These are phyloP conservation scores for Rhypophila decipiens DNA, from an alignment of 495 filamentous ascomycete species.

Conservation along the genomic window DNA sequence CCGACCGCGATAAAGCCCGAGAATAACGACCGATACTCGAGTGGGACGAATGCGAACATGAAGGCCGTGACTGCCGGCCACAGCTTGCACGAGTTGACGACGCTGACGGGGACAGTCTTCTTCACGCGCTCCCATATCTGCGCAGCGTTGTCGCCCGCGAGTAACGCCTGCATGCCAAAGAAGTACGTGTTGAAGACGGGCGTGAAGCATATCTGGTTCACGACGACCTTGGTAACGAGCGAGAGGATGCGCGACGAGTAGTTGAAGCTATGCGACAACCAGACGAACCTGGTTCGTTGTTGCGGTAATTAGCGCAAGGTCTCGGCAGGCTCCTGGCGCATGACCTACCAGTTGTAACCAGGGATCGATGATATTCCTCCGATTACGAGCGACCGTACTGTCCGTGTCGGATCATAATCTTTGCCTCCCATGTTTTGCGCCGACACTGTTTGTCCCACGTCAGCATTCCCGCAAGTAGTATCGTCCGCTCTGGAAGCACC, in stretches of 20 bases:
- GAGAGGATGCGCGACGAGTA: conserved; percentile 64
- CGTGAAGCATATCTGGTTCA: conserved; percentile 80
- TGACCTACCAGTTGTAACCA: conserved; percentile 65
- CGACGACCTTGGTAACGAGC: conserved; percentile 64
- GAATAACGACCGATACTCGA: conserved; percentile 75
- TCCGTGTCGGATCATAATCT: conserved; percentile 65
- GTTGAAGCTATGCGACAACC: conserved; percentile 74
- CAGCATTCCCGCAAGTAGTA: not conserved
- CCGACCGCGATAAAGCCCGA: conserved; percentile 71
- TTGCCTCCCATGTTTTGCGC: conserved; percentile 60
- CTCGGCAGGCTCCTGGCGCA: not conserved
- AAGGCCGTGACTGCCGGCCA: conserved; percentile 89
- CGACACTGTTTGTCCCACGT: conserved; percentile 38
- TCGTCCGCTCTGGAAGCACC: not conserved
- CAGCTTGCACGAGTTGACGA: conserved; percentile 74
- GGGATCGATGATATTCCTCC: conserved; percentile 68
- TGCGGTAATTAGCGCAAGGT: not conserved
- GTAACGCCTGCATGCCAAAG: conserved; percentile 72
- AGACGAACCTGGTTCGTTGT: conserved; percentile 59
- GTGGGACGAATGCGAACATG: conserved; percentile 74
- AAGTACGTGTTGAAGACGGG: conserved; percentile 89
- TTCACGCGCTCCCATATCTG: conserved; percentile 65
- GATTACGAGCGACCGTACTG: conserved; percentile 64
- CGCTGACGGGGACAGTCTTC: conserved; percentile 69
- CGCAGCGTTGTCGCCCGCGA: conserved; percentile 49